A percentile compares a stretch with the other conserved stretches of the same genome.
These are phyloP conservation scores for Sapria himalayana DNA, from an alignment of 345 rosid genomes.

Conservation along the genomic window DNA sequence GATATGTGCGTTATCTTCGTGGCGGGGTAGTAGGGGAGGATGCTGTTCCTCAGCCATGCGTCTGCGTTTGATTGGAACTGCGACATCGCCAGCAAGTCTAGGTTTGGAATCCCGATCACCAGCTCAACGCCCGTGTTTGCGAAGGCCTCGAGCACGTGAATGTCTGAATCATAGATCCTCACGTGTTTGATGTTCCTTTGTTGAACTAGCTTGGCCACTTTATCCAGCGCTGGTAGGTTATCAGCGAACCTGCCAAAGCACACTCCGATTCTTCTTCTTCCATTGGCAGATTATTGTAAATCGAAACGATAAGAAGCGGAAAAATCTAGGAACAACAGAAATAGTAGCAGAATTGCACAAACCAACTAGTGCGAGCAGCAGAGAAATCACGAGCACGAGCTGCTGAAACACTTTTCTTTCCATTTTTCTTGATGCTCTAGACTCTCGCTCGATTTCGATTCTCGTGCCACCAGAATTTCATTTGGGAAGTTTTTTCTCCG, in stretches of 20 bases:
- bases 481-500: too few species aligned
- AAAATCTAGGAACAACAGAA: too few species aligned
- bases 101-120: constrained; percentile 70
- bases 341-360: too few species aligned
- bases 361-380: too few species aligned
- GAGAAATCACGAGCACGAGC: too few species aligned
- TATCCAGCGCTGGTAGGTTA: constrained; percentile 74
- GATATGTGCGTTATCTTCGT: constrained; percentile 60
- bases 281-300: too few species aligned
- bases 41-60: constrained; percentile 65
- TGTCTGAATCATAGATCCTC: constrained; percentile 67
- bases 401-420: too few species aligned
- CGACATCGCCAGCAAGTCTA: constrained; percentile 54
- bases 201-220: constrained; percentile 37
- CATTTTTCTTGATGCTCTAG: too few species aligned
- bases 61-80: constrained; percentile 72
- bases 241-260: constrained; percentile 96
- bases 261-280: constrained; percentile 51
- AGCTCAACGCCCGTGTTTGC: constrained; percentile 73
- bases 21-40: constrained; percentile 77
- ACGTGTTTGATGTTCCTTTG: constrained; percentile 50
- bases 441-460: too few species aligned
- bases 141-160: constrained; percentile 79
- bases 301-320: too few species aligned
- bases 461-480: too few species aligned